These are phyloP conservation scores for Aspergillus panamensis DNA, from an alignment of 495 filamentous ascomycete genomes.

Conservation along the genomic window DNA sequence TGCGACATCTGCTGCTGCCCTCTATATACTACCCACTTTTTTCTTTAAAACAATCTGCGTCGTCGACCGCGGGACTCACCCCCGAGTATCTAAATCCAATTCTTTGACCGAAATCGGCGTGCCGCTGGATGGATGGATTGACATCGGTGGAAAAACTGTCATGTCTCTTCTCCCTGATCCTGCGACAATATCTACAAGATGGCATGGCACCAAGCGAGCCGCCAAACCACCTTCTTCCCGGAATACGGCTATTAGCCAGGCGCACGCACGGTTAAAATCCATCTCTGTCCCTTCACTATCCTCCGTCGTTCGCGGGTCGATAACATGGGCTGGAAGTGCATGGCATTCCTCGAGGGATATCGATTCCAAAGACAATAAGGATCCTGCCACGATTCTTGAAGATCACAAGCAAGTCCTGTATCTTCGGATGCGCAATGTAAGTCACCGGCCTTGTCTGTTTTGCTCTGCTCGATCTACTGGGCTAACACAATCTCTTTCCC, in stretches of 20 bases:
- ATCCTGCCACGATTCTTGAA: slow-evolving; percentile 46
- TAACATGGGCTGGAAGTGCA: slow-evolving; percentile 46
- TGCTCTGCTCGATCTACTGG: not conserved
- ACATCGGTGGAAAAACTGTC: not conserved
- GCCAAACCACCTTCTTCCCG: slow-evolving; percentile 6
- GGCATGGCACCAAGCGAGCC: slow-evolving; percentile 21
- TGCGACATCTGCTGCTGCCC: not conserved
- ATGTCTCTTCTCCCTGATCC: slow-evolving; percentile 39
- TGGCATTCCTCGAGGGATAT: slow-evolving; percentile 53
- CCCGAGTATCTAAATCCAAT: not conserved
- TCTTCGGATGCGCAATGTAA: slow-evolving; percentile 59
- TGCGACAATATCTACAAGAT: slow-evolving; percentile 32
- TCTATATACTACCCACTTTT: not conserved
- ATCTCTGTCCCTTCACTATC: slow-evolving; percentile 38
- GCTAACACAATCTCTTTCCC: slow-evolving; percentile 7
- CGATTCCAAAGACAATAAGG: slow-evolving; percentile 51
- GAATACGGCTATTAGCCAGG: slow-evolving; percentile 8
- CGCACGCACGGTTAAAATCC: slow-evolving; percentile 25
- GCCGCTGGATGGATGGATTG: slow-evolving; percentile 5
- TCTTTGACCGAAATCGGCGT: not conserved
- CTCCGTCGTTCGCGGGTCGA: slow-evolving; percentile 34
- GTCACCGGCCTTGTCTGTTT: slow-evolving; percentile 13
- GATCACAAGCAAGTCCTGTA: slow-evolving; percentile 62
- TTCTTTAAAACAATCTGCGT: not conserved
- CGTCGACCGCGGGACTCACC: not conserved